phyloP scores from a whole-genome alignment of 495 filamentous ascomycete species.

The Neurospora sp. region DNA sequence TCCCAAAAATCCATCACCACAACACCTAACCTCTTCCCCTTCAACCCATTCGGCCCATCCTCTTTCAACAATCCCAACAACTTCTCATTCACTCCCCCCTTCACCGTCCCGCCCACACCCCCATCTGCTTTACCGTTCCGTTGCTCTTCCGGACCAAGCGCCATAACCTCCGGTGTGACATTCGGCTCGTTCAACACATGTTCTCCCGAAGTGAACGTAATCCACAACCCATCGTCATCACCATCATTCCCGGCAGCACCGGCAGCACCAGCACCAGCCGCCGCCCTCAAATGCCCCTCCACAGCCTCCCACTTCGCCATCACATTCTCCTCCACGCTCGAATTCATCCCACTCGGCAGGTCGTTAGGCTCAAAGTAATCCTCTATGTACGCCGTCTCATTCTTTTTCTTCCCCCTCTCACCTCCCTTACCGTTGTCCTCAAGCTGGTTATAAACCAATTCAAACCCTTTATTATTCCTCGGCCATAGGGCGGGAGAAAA shows the following conservation, averaged over 20 bases:
- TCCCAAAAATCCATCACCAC: not conserved
- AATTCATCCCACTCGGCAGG: not conserved
- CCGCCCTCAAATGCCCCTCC: slow-evolving; percentile 54
- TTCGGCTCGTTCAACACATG: slow-evolving; percentile 32
- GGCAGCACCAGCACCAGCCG: slow-evolving; percentile 26
- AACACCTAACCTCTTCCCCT: not conserved
- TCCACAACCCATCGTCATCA: slow-evolving; percentile 30
- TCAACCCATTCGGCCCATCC: not conserved
- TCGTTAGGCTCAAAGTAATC: slow-evolving; percentile 81
- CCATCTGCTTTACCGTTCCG: not conserved
- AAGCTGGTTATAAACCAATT: slow-evolving; percentile 14
- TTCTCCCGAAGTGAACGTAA: slow-evolving; percentile 39
- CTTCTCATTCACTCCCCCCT: not conserved
- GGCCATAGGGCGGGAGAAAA: slow-evolving; percentile 68
- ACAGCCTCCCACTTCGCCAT: slow-evolving; percentile 59
- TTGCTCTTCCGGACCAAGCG: slow-evolving; percentile 5
- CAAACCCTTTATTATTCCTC: slow-evolving; percentile 56
- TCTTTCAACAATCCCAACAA: not conserved
- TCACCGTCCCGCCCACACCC: not conserved
- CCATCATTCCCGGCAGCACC: not conserved
- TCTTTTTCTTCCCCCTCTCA: slow-evolving; percentile 27
- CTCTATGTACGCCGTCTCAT: slow-evolving; percentile 65
- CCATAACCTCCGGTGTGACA: slow-evolving; percentile 38
- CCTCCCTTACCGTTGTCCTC: not conserved
- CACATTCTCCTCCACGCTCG: slow-evolving; percentile 43